Base-by-base conservation (phyloP, 768 basidiomycete species). In the Cyclocybe aegerita region DNA sequence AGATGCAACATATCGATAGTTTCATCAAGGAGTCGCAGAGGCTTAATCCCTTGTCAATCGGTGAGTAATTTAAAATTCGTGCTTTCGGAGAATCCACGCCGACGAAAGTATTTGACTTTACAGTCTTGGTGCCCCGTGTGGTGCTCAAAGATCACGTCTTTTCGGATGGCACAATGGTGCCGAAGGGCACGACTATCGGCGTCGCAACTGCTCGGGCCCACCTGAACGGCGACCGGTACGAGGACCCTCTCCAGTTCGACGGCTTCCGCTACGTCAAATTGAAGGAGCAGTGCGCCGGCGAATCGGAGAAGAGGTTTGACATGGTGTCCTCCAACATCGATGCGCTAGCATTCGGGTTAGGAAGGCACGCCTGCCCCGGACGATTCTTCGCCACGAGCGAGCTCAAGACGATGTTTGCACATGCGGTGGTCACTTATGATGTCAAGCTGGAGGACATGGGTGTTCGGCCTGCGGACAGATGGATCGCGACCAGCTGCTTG, bases 1-100 rank as follows among this genome's bases (percentile, higher is more conserved):
- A 65, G 45, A 73, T 78, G 73, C 58, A 50, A 32, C 67, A 67
- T 49, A 38, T 77, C 10, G 77, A 79, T 58, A 77, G 76, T 57
- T 75, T 78, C 60, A 43, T 79, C 36, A 70, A 68, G 44, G 77
- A 79, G 59, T 60, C 65, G 9, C 65, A 68, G 55, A 57, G 75
- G 7, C 23, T 70, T 14, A 57, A 57, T 30, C 66, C 63, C 1
- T 43, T 74, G 12, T 49, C 55, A 36, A 42, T 44, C 36, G 12
- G 65, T 64, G 33, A 29, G 62, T 49, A n/a, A 12, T 16, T 32
- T 16, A 14, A 46, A 46, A 8, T 41, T 55, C 11, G 11, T 29
- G n/a, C 17, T 15, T 29, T n/a, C 10, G 3, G 4, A 9, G 12
- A 9, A 8, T 3, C 8, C 48, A 8, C 7, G 16, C 39, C 38